phyloP scores from a whole-genome alignment of 2,329 filamentous ascomycete species.

The Calonectria naviculata region DNA sequence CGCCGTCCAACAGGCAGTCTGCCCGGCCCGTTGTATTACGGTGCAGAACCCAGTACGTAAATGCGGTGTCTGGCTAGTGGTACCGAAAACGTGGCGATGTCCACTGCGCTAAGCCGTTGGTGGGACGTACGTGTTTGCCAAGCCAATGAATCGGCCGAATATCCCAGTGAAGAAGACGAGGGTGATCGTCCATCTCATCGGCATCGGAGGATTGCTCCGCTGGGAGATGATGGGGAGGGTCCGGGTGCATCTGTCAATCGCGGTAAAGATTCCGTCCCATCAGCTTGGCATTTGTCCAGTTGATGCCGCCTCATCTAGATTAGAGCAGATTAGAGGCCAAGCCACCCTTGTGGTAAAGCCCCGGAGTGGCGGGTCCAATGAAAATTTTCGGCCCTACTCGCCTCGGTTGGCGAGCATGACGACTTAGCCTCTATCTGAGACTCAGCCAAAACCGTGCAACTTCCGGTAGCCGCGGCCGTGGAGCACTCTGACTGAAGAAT shows the following conservation, averaged over 20 bases:
- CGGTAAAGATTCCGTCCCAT: background rate
- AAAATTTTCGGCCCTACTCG: background rate
- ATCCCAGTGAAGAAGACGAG: background rate
- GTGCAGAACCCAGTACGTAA: background rate
- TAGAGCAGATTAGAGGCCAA: too few species aligned
- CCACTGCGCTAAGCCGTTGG: background rate
- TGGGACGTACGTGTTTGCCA: background rate
- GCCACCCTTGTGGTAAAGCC: background rate
- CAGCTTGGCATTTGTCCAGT: background rate
- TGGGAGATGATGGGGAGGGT: background rate
- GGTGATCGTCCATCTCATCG: background rate
- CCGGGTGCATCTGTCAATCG: background rate
- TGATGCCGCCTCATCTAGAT: background rate
- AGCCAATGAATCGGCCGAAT: background rate
- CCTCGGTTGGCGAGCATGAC: background rate
- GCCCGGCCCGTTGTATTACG: background rate
- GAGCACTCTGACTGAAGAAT: background rate
- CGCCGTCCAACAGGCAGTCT: background rate
- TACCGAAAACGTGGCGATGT: background rate
- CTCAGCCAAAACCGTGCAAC: background rate
- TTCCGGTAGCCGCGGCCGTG: background rate
- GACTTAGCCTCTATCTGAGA: background rate
- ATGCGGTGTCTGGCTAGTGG: background rate
- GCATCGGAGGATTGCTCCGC: background rate
- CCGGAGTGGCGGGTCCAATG: background rate